These are phyloP conservation scores for Pyrus pyrifolia DNA, from an alignment of 306 rosid species.

Conservation along the genomic window DNA sequence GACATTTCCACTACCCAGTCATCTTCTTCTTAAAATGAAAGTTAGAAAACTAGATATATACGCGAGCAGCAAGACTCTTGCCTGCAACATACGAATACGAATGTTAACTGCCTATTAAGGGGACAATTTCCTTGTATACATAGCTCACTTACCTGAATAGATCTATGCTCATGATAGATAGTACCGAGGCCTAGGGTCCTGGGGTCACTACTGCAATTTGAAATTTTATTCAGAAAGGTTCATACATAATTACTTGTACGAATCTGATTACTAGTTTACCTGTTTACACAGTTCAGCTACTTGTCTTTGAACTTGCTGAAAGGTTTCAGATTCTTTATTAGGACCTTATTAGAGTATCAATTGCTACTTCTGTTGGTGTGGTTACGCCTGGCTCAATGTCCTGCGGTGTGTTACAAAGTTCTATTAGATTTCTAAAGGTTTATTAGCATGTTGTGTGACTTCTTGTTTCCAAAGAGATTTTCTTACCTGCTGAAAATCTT, in stretches of 20 bases:
- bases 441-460: background rate
- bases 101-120: too few relatives aligned
- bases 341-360: slow-evolving; percentile 29
- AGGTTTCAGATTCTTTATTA: slow-evolving; percentile 25
- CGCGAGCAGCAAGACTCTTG: too few relatives aligned
- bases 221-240: too few relatives aligned
- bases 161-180: too few relatives aligned
- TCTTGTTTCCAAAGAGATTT: background rate
- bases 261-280: slow-evolving; percentile 21
- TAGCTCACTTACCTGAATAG: too few relatives aligned
- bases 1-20: too few relatives aligned
- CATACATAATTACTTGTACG: background rate
- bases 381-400: slow-evolving; percentile 36
- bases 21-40: too few relatives aligned
- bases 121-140: too few relatives aligned
- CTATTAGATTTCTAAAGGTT: background rate
- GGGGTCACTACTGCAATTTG: too few relatives aligned
- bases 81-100: too few relatives aligned
- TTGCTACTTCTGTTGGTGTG: slow-evolving; percentile 34
- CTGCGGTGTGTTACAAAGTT: slow-evolving; percentile 1
- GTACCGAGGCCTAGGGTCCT: too few relatives aligned
- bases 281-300: slow-evolving; percentile 27
- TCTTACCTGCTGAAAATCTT: slow-evolving; percentile 52
- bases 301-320: slow-evolving; percentile 27
- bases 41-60: too few relatives aligned